Base-by-base conservation (phyloP, 768 basidiomycete genomes). In the Termitomyces sp. region DNA sequence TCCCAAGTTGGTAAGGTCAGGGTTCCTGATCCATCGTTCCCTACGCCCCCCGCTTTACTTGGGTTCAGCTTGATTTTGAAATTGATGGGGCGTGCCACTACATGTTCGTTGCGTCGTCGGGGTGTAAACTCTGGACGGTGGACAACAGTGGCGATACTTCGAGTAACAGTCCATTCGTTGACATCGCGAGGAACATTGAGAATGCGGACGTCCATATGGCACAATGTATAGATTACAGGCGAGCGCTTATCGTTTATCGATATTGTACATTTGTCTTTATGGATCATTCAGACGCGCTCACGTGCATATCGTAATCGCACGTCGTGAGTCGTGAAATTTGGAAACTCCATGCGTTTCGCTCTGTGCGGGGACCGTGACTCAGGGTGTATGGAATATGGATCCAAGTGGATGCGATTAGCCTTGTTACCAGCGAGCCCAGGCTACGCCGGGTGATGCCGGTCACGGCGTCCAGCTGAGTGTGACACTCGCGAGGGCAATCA, bases 21-120 rank as follows among this genome's bases (percentile, higher is more conserved):
- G 10, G 61, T 61, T 4, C 80, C 80, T 26, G 71, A 73, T 1
- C 88, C 86, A 63, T 83, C 74, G 68, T 91, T 89, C 10, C 80
- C 73, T 16, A 82, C 75, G 4, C 82, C 82, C 9, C 76, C 77
- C 0, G 75, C 73, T 55, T 71, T 71, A 61, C 77, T 79, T 55
- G 71, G 66, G 52, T 84, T 79, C n/a, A 91, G 73, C 18, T 52
- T 66, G 55, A 92, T 80, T 46, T 72, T 63, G 71, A 91, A 92
- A 61, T 92, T 91, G 38, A 88, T 75, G 6, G 63, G 62, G 23
- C 67, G 67, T 40, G 66, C 59, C n/a, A 64, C 67, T 38, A 71
- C 65, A 18, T 71, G 59, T 61, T 69, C 68, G 20, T 70, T 69
- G 16, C 72, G 69, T 41, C 72, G 67, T 28, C 69, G 65, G 6